phyloP scores from a whole-genome alignment of 202 grass and related monocot species.

The Dendrocalamus latiflorus region DNA sequence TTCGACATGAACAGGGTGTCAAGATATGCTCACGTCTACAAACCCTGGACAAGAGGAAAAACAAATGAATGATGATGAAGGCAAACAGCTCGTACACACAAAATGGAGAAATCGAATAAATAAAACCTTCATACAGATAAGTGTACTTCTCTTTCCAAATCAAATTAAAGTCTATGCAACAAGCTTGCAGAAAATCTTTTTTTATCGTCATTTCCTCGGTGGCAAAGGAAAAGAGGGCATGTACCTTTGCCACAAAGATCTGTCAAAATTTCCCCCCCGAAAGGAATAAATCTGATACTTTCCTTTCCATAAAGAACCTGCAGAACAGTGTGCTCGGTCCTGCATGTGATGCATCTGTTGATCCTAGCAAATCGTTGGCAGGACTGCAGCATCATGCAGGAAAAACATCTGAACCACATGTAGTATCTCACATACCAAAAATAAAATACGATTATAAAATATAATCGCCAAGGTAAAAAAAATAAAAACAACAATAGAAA shows the following conservation, averaged over 20 bases:
- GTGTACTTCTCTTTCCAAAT: neutral
- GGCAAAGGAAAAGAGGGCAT: neutral
- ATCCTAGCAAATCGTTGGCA: neutral
- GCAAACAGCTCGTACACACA: neutral
- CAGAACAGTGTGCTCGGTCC: neutral
- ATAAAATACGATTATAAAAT: no score
- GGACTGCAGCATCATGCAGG: neutral
- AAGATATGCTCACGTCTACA: neutral
- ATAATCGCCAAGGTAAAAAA: no score
- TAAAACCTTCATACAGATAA: neutral
- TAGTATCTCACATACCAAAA: no score
- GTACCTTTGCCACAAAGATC: neutral
- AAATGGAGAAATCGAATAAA: neutral
- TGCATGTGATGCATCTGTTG: neutral
- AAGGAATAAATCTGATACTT: neutral
- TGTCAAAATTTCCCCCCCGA: neutral
- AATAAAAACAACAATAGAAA: no score
- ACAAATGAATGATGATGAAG: neutral
- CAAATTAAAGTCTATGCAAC: neutral
- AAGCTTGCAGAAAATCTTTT: neutral
- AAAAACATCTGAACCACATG: no score
- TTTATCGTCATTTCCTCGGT: neutral
- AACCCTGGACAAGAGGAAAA: neutral
- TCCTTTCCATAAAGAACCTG: neutral
- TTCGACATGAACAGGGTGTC: constrained; percentile 12